Evolutionary conservation across 495 filamentous ascomycete species (phyloP).

Genomic region (Trichoderma asperelloides): DNA sequence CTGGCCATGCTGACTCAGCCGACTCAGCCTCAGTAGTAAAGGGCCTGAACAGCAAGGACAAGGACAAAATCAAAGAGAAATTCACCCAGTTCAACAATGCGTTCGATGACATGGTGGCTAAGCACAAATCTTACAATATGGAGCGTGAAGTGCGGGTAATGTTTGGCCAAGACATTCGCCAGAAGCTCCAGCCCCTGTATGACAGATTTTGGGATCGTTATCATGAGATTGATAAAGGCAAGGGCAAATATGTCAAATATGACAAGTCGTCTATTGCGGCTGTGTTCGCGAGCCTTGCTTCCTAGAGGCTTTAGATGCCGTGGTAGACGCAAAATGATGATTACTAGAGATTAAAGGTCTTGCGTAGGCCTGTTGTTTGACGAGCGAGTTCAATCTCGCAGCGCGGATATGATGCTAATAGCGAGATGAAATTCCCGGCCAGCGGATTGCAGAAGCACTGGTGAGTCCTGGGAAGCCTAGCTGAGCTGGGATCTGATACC

Average conservation of each 20-base stretch:
- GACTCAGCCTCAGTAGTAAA: constrained; percentile 79
- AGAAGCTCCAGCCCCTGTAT: constrained; percentile 89
- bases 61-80: constrained; percentile 92
- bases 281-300: constrained; percentile 38
- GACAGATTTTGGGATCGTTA: constrained; percentile 94
- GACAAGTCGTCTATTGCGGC: constrained; percentile 63
- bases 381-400: not conserved
- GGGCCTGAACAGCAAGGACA: constrained; percentile 74
- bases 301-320: not conserved
- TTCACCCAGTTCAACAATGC: constrained; percentile 78
- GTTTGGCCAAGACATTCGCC: constrained; percentile 73
- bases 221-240: constrained; percentile 93
- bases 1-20: constrained; percentile 50
- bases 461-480: not conserved
- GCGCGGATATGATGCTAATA: not conserved
- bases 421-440: not conserved
- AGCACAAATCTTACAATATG: constrained; percentile 72
- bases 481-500: not conserved
- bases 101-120: constrained; percentile 78
- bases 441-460: not conserved
- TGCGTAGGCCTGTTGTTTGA: not conserved
- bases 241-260: constrained; percentile 95
- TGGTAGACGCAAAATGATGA: not conserved
- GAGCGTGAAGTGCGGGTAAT: constrained; percentile 77
- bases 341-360: not conserved